phyloP scores from a whole-genome alignment of 2,329 filamentous ascomycete genomes.

The Dothiorella sarmentorum region DNA sequence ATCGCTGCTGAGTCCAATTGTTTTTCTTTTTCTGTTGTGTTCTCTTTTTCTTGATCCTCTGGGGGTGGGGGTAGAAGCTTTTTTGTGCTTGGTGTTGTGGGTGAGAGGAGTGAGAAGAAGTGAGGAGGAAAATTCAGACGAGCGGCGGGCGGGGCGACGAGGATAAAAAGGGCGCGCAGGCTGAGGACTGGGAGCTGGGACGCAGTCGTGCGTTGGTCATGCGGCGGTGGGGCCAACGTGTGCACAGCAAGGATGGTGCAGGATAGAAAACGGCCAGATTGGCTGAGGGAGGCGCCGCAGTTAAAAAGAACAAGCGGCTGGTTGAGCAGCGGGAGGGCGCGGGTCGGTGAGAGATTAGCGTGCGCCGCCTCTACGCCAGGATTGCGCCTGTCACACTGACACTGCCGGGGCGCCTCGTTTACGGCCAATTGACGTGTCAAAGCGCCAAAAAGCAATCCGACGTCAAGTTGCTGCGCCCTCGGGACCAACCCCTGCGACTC shows the following conservation, averaged over 20 bases:
- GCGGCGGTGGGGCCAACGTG: constrained; percentile 18
- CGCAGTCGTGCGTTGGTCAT: constrained; percentile 17
- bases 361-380: constrained; percentile 15
- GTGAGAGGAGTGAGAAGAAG: constrained; percentile 6
- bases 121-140: background rate
- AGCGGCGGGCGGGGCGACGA: constrained; percentile 10
- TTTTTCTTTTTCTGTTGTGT: background rate
- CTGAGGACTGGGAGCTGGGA: constrained; percentile 17
- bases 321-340: constrained; percentile 15
- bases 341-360: constrained; percentile 19
- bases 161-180: constrained; percentile 16
- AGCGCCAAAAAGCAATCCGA: constrained; percentile 16
- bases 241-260: constrained; percentile 15
- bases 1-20: constrained; percentile 24
- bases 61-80: background rate
- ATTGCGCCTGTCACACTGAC: constrained; percentile 17
- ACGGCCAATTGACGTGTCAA: constrained; percentile 18
- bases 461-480: constrained; percentile 12
- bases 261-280: background rate
- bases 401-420: constrained; percentile 1
- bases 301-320: constrained; percentile 12
- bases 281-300: constrained; percentile 17
- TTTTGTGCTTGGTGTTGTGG: background rate
- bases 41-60: constrained; percentile 10
- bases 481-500: constrained; percentile 3